Evolutionary conservation across 1,139 yeast genomes (phyloP), one percentile per base, ranked within the genome.

Genomic region (Kodamaea anthophila): DNA sequence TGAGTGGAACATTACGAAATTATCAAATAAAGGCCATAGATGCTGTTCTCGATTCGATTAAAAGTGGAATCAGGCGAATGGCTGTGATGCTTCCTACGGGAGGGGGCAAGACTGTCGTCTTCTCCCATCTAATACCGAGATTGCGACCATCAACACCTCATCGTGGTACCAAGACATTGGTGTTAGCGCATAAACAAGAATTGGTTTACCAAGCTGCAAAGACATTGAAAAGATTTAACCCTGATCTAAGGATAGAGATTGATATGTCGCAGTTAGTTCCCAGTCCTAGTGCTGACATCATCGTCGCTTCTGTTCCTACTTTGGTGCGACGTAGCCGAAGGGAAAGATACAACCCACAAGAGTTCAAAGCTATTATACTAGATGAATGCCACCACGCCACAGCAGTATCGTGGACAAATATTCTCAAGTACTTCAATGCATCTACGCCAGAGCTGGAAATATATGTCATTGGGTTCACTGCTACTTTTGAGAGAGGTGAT

Each of bases 331-430:
- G 42, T 21, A 44, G 59, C 0, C 57, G 96, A 28, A 52, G 85
- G 11, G 54, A 55, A 2, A 55, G 63, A 31, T 83, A 79, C 43
- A 52, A 74, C 31, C 80, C 87, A 0, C 33, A 34, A 1, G 70
- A 74, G 11, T 80, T 72, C 56, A 82, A 85, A 46, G 64, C 87
- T 18, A 73, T 91, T 14, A 77, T 88, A 13, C 65, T 88, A 2
- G 98, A 88, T 53, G 98, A 88, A 50, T 94, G 96, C 28, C 98
- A 88, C 46, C 97, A 88, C 55, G 81, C 95, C 0, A 82, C 85
- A 1, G 91, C 96, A 0, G 47, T 54, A 9, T 67, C 88, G 0
- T 91, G 91, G 63, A 27, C 58, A 10, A 65, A 66, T 24, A 65
- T 87, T 1, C 53, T 86, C 31, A 50, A 61, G 4, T 67, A 83